Evolutionary conservation across 495 filamentous ascomycete species (phyloP).

Genomic region (Aspergillus leporis): DNA sequence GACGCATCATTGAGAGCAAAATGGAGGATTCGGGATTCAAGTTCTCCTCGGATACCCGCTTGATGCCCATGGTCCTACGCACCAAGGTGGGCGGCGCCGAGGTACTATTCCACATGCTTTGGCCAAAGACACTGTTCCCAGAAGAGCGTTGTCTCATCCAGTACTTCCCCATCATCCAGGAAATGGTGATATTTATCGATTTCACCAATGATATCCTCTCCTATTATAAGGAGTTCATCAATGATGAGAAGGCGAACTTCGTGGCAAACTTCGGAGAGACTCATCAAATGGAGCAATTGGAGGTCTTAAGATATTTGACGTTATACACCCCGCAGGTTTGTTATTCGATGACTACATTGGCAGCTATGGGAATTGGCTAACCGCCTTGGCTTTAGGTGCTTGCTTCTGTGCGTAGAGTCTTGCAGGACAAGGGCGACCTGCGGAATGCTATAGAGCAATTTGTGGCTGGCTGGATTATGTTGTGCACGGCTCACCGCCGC

Average conservation of each 20-base stretch:
- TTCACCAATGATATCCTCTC: conserved; percentile 10
- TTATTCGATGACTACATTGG: not conserved
- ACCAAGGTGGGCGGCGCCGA: conserved; percentile 2
- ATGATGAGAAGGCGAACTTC: conserved; percentile 8
- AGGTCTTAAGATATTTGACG: not conserved
- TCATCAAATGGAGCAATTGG: not conserved
- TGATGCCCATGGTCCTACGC: conserved; percentile 14
- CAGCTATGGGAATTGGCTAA: no score
- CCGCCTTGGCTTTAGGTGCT: not conserved
- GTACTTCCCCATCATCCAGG: conserved; percentile 2
- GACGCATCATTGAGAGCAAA: conserved; percentile 5
- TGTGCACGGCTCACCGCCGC: conserved; percentile 6
- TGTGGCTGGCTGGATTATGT: conserved; percentile 8
- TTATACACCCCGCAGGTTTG: conserved; percentile 2
- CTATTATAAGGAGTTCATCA: conserved; percentile 11
- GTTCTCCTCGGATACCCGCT: not conserved
- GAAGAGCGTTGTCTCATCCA: conserved; percentile 2
- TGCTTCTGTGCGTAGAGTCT: not conserved
- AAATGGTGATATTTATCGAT: conserved; percentile 5
- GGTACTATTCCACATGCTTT: not conserved
- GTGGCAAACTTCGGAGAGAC: conserved; percentile 7
- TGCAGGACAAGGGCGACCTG: not conserved
- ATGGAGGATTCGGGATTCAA: conserved; percentile 1
- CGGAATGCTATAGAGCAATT: not conserved
- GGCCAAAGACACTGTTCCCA: conserved; percentile 3